Conservation (phyloP, 2,329 filamentous ascomycete species). For the Fusarium papillatum region DNA sequence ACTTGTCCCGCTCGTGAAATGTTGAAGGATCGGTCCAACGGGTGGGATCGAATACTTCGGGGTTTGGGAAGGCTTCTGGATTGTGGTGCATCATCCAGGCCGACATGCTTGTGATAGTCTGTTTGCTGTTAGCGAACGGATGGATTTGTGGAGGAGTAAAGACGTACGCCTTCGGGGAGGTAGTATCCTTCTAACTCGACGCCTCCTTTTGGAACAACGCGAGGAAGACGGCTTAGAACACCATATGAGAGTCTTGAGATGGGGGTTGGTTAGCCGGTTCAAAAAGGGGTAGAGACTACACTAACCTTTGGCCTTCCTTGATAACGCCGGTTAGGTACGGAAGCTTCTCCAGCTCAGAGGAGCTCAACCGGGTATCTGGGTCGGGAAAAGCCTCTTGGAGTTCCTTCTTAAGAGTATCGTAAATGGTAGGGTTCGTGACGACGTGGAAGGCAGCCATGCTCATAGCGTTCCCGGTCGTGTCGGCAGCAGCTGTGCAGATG, state of each 20-base stretch:
- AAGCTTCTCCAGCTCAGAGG: constrained; percentile 8
- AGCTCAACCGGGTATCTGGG: neutral
- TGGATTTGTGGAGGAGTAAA: neutral
- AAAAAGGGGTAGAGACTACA: neutral
- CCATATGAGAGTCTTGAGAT: constrained; percentile 15
- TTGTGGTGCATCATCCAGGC: constrained; percentile 27
- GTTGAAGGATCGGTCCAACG: constrained; percentile 15
- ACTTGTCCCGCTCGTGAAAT: constrained; percentile 14
- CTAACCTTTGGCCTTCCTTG: constrained; percentile 20
- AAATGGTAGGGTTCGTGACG: constrained; percentile 13
- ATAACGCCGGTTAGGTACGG: constrained; percentile 17
- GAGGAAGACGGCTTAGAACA: constrained; percentile 15
- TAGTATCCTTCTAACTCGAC: constrained; percentile 16
- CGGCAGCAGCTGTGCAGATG: constrained; percentile 16
- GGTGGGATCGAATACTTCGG: constrained; percentile 15
- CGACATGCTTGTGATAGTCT: constrained; percentile 20
- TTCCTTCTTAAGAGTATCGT: constrained; percentile 8
- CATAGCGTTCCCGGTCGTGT: constrained; percentile 16
- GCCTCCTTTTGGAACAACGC: constrained; percentile 11
- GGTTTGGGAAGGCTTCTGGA: constrained; percentile 5
- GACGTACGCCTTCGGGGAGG: constrained; percentile 9
- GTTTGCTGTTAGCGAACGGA: neutral
- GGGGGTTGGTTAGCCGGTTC: neutral
- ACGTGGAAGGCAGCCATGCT: constrained; percentile 17
- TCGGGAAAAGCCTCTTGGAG: constrained; percentile 16